These are phyloP conservation scores for Chlamydomonas applanata DNA, from an alignment of 139 green algal species.

Conservation along the genomic window DNA sequence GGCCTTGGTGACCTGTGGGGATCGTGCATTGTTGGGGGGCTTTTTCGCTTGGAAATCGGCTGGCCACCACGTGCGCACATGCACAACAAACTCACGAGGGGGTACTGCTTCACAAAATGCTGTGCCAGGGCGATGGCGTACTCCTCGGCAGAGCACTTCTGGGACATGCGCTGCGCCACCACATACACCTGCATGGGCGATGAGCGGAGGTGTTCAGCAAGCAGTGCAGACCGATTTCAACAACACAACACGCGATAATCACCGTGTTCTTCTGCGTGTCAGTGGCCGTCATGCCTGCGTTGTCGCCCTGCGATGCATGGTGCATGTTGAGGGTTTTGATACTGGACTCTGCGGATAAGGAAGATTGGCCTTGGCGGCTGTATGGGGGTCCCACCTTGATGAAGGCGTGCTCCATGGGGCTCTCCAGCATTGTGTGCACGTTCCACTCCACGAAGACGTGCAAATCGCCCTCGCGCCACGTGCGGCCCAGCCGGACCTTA, in stretches of 20 bases:
- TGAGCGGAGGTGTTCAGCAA: background rate
- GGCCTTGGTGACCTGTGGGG: conserved; percentile 68
- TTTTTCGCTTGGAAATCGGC: no score
- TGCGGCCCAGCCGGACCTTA: conserved; percentile 69
- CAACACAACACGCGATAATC: background rate
- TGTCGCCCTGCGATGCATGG: conserved; percentile 51
- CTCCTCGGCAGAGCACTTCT: conserved; percentile 76
- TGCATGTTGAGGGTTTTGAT: no score
- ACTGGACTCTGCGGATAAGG: no score
- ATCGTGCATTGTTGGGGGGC: no score
- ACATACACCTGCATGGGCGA: conserved; percentile 71
- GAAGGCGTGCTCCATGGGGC: conserved; percentile 83
- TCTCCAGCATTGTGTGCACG: conserved; percentile 79
- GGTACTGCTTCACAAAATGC: conserved; percentile 87
- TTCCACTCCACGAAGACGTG: conserved; percentile 86
- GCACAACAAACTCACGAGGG: conserved; percentile 42
- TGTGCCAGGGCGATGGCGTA: conserved; percentile 81
- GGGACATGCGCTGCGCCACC: conserved; percentile 70
- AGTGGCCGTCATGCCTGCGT: conserved; percentile 87
- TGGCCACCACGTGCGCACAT: no score
- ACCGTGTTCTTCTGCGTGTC: conserved; percentile 95
- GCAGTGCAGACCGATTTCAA: background rate
- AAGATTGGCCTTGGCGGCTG: no score
- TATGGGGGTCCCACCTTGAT: background rate
- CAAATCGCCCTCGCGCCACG: conserved; percentile 68